Evolutionary conservation across 1,139 yeast species (phyloP).

Genomic region (Taphrina wiesneri): DNA sequence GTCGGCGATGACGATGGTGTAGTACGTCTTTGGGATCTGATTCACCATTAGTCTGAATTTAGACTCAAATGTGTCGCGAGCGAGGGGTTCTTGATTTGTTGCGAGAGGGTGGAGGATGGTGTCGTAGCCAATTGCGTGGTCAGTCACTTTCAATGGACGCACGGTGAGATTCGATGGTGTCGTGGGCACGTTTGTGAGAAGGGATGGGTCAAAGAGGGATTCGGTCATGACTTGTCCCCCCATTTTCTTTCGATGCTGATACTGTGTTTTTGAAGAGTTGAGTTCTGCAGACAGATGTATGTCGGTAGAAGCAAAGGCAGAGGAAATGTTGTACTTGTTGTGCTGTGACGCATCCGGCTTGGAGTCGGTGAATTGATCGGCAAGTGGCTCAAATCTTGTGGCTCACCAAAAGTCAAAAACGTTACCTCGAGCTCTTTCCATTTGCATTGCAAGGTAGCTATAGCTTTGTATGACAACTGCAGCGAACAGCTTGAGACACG

Average conservation of each 20-base stretch:
- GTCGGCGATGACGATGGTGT: constrained; percentile 56
- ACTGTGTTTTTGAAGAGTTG: too few species aligned
- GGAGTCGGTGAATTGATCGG: not conserved
- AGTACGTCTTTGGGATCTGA: constrained; percentile 52
- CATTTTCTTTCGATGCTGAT: too few species aligned
- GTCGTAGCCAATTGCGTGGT: constrained; percentile 49
- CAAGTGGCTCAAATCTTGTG: not conserved
- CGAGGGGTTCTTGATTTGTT: constrained; percentile 29
- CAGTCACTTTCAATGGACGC: constrained; percentile 53
- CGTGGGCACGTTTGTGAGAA: not conserved
- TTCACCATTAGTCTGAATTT: not conserved
- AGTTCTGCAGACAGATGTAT: too few species aligned
- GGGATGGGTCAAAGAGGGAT: constrained; percentile 4
- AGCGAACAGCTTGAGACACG: too few species aligned
- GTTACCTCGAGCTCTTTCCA: not conserved
- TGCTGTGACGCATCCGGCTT: not conserved
- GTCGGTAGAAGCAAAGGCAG: too few species aligned
- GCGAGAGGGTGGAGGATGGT: constrained; percentile 15
- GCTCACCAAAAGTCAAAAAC: too few species aligned
- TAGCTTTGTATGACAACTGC: too few species aligned
- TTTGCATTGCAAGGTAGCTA: not conserved
- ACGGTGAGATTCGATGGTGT: constrained; percentile 41
- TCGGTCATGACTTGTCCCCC: too few species aligned
- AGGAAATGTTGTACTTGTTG: too few species aligned
- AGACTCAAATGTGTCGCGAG: not conserved